Evolutionary conservation across 352 stramenopile species (phyloP).

Genomic region (Pythium biforme): DNA sequence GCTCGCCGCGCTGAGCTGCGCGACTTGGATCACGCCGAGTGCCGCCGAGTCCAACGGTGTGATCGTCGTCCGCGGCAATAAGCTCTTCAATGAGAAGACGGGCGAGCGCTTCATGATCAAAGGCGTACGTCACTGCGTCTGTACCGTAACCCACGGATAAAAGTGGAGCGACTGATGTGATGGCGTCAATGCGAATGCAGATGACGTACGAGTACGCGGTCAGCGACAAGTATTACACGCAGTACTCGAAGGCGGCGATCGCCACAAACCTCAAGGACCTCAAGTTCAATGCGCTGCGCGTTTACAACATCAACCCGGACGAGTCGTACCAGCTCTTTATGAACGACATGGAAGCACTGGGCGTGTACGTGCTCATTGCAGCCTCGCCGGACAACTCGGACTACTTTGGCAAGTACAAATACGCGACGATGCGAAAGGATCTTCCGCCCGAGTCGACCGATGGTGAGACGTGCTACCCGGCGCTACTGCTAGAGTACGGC

Average conservation of each 20-base stretch:
- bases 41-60: conserved; percentile 32
- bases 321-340: conserved; percentile 84
- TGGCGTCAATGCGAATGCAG: conserved; percentile 24
- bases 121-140: conserved; percentile 40
- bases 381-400: conserved; percentile 75
- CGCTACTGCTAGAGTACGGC: conserved; percentile 79
- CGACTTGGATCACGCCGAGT: neutral
- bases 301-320: conserved; percentile 87
- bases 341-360: conserved; percentile 70
- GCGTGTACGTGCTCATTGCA: conserved; percentile 78
- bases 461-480: conserved; percentile 76
- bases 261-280: conserved; percentile 59
- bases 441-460: conserved; percentile 42
- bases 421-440: conserved; percentile 40
- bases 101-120: conserved; percentile 86
- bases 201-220: conserved; percentile 88
- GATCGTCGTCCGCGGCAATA: conserved; percentile 73
- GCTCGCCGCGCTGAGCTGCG: conserved; percentile 11
- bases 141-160: neutral
- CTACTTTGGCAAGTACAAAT: conserved; percentile 87
- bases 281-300: conserved; percentile 79
- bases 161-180: no score
- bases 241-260: conserved; percentile 77
- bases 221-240: conserved; percentile 81
- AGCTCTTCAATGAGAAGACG: conserved; percentile 80